Evolutionary conservation across 257 asterid genomes (phyloP), one percentile per base, ranked within the genome.

Genomic region (Salvia rosmarinus): DNA sequence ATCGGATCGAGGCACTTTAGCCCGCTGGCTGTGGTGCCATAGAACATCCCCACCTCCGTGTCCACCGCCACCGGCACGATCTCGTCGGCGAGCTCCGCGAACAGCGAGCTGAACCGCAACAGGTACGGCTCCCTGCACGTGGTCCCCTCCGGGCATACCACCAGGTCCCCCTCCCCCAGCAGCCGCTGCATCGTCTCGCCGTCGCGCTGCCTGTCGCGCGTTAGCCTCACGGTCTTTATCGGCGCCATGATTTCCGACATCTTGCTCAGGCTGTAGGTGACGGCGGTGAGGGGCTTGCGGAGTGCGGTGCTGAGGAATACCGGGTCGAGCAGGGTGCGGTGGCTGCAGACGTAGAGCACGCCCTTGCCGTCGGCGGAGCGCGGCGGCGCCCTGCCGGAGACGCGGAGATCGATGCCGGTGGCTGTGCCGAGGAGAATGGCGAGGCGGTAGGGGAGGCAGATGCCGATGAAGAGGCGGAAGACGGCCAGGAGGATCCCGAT

Each of bases 111-210:
- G 50, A 95, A 95, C 32, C 99, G 70, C 54, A 95, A 47, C 10
- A 95, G 72, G 46, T 95, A 95, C 0, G 97, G 99, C 80, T 95
- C 99, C 14, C 98, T 74, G 73, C 99, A 95, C 0, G 99, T 95
- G 10, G 99, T 95, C 5, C 99, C 99, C 74, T 95, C 99, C 0
- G 99, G 99, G 32, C 96, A 95, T 4, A 95, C 93, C 9, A 95
- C 95, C 34, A 95, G 64, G 34, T 95, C 98, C 0, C 96, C 99
- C 59, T 81, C 96, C 0, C 75, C 19, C 4, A 94, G 70, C 14
- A 89, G 57, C 46, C 12, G 77, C 72, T 86, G 79, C 89, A 94
- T 94, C 2, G 85, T 80, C 6, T 80, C 82, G 0, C 85, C 91
- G 64, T 94, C 98, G 52, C 39, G 77, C 4, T 21, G 32, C 9